Conservation (phyloP, 352 stramenopile genomes). For the Pythium brassicae region DNA sequence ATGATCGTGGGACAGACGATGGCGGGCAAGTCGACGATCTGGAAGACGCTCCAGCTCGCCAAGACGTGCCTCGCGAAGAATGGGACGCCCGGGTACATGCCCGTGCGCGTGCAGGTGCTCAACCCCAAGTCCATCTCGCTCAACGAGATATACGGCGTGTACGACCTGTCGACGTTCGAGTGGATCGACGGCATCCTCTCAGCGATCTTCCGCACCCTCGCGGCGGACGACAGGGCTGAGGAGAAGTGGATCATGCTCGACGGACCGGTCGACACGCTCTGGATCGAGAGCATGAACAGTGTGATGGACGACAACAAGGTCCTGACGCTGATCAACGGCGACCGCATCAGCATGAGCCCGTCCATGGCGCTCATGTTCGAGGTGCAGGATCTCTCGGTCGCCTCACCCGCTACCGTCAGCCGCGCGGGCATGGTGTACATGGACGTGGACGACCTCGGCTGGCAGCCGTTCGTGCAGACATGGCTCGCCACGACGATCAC, state of each 20-base stretch:
- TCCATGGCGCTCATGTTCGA: conserved; percentile 93
- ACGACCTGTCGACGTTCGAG: conserved; percentile 83
- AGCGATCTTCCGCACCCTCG: conserved; percentile 74
- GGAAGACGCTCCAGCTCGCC: conserved; percentile 69
- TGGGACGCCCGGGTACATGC: conserved; percentile 63
- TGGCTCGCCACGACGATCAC: conserved; percentile 67
- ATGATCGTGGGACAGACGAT: conserved; percentile 93
- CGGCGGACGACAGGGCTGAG: conserved; percentile 68
- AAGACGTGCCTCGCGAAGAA: conserved; percentile 80
- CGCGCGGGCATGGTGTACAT: conserved; percentile 94
- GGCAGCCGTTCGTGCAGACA: conserved; percentile 71
- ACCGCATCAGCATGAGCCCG: conserved; percentile 81
- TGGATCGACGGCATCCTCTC: conserved; percentile 86
- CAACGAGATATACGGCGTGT: conserved; percentile 90
- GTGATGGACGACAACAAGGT: conserved; percentile 90
- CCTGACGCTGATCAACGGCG: conserved; percentile 82
- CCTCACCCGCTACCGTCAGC: conserved; percentile 92
- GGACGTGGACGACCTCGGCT: conserved; percentile 80
- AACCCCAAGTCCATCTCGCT: conserved; percentile 89
- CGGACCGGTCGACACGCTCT: conserved; percentile 83
- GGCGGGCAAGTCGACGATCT: conserved; percentile 87
- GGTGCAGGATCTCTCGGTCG: conserved; percentile 92
- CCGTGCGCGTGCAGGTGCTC: conserved; percentile 82
- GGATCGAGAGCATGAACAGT: conserved; percentile 89
- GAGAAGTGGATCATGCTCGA: conserved; percentile 90